Evolutionary conservation across 805 yeast species (phyloP), one percentile per base, ranked within the genome.

Genomic region (Zygosaccharomyces bisporus): DNA sequence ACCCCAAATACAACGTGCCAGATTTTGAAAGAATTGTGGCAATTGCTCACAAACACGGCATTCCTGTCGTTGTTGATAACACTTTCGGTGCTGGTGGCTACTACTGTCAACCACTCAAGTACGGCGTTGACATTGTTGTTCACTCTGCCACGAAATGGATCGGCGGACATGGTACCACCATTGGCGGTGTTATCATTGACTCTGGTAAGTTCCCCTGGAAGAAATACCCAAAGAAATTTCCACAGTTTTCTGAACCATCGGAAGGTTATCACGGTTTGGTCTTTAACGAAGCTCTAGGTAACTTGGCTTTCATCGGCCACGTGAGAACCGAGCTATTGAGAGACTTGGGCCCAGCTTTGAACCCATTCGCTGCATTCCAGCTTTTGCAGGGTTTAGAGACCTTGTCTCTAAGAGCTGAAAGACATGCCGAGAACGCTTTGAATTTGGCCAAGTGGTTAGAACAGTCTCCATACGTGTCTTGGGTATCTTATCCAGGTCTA

Each of bases 61-160:
- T 89, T 39, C 95, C 96, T 40, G 80, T 91, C 37, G 91, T 90
- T 40, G 96, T 86, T 37, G 98, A 90, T 70, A 90, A 90, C 79
- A 90, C 98, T 14, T 90, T 90, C 58, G 98, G 96, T 63, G 96
- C 96, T 34, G 97, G 95, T 68, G 97, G 97, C 39, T 89, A 70
- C 72, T 77, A 86, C 57, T 78, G 86, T 48, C 80, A 77, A 54
- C 98, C 98, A 50, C 69, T 90, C 54, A 85, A 85, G 50, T 84
- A 78, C 59, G 97, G 97, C 54, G 97, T 88, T 37, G 96, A 90
- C 64, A 83, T 90, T 53, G 84, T 91, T 25, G 85, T 85, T 16
- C 96, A 90, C 67, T 89, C 96, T 49, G 96, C 96, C 44, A 90
- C 98, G 47, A 90, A 90, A 68, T 91, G 96, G 96, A 90, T 90